Base-by-base conservation (phyloP, 2,329 filamentous ascomycete genomes). In the Hypoxylon sp. region DNA sequence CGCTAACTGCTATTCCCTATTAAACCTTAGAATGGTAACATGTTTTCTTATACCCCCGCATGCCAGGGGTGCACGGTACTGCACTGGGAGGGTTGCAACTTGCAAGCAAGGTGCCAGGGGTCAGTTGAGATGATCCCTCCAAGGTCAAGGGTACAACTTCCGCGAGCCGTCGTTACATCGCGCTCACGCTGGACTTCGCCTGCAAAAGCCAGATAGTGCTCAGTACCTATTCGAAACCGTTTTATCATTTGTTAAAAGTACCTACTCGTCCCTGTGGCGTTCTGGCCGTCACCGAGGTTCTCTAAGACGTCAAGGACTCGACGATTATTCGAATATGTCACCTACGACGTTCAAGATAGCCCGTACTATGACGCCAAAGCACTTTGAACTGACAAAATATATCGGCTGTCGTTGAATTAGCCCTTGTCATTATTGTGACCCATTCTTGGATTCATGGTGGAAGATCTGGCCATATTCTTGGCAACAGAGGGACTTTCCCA, bases 161-260 rank as follows among this genome's bases (percentile, higher is more conserved):
- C 72, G 68, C 70, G 72, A 73, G 70, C 72, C 72, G 72, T 69
- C 58, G 70, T 73, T 73, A 71, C 72, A 73, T 72, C 70, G 63
- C 51, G 60, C 60, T 33, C 42, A 67, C 47, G 44, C 31, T 42
- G 54, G 62, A 66, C 54, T 66, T 22, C 55, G 59, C 59, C 44
- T 65, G 44, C 52, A 52, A 62, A 61, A 58, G 50, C 60, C 59
- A 54, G 59, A 59, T 58, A 57, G 37, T 48, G 35, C 46, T 68
- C 47, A 44, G 19, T 63, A 31, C 29, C 29, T 31, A 47, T 53
- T 52, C 39, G 17, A 60, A 52, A 35, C 48, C 11, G 24, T 33
- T 59, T 42, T 37, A 53, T 50, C 58, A 54, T 29, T 59, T 54
- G 33, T 37, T 46, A 46, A 42, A 50, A 10, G 24, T 46, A 59